These are phyloP conservation scores for Beauveria bassiana DNA, from an alignment of 2,329 filamentous ascomycete genomes.

Conservation along the genomic window DNA sequence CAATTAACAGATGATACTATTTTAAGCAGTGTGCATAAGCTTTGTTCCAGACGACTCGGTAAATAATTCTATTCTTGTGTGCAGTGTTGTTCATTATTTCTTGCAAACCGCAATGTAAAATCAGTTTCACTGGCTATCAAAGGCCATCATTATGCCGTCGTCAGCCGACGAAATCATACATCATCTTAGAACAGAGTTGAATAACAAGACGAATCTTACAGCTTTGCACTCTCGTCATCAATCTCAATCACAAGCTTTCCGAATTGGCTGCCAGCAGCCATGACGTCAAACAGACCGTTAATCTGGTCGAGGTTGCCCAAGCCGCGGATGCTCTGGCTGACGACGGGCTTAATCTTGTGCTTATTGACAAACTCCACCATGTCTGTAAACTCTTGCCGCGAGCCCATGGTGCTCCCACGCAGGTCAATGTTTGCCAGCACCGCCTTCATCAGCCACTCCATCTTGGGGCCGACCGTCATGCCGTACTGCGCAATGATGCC, in stretches of 20 bases:
- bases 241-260: slow-evolving; percentile 84
- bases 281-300: slow-evolving; percentile 76
- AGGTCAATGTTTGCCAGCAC: slow-evolving; percentile 85
- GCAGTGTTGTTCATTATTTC: neutral
- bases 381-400: slow-evolving; percentile 77
- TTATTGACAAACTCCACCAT: slow-evolving; percentile 78
- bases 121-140: neutral
- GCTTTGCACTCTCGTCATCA: slow-evolving; percentile 30
- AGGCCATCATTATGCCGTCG: neutral
- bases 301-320: slow-evolving; percentile 73
- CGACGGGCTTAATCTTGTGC: slow-evolving; percentile 66
- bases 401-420: slow-evolving; percentile 84
- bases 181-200: neutral
- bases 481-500: slow-evolving; percentile 84
- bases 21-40: too few relatives aligned
- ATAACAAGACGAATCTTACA: slow-evolving; percentile 22
- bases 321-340: slow-evolving; percentile 67
- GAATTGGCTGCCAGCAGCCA: slow-evolving; percentile 80
- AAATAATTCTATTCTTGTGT: neutral
- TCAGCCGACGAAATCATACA: neutral
- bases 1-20: too few relatives aligned
- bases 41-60: too few relatives aligned
- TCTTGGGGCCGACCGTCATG: slow-evolving; percentile 81
- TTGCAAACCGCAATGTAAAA: neutral
- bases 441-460: slow-evolving; percentile 78